Evolutionary conservation across 192 early-diverging fungal genomes (phyloP).

Genomic region (Backusella parvicylindrica): DNA sequence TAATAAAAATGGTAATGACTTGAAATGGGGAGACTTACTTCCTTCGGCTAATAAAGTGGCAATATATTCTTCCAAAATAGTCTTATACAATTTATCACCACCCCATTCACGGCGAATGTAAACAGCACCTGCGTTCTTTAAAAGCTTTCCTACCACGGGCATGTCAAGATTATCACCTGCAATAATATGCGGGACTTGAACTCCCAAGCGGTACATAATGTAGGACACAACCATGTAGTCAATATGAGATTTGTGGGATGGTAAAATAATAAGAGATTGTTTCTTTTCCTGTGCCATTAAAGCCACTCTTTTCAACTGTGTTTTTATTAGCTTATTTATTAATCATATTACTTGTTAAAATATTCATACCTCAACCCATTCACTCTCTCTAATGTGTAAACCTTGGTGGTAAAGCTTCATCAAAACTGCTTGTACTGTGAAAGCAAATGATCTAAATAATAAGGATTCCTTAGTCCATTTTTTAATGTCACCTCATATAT

Average conservation of each 20-base stretch:
- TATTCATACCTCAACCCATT: slow-evolving; percentile 61
- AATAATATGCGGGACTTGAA: slow-evolving; percentile 69
- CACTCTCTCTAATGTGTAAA: slow-evolving; percentile 76
- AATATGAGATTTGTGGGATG: slow-evolving; percentile 85
- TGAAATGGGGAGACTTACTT: slow-evolving; percentile 18
- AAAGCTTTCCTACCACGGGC: slow-evolving; percentile 63
- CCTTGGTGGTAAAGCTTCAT: slow-evolving; percentile 84
- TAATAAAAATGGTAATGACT: not conserved
- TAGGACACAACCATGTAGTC: slow-evolving; percentile 83
- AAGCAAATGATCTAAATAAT: slow-evolving; percentile 58
- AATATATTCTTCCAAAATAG: slow-evolving; percentile 73
- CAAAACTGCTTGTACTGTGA: slow-evolving; percentile 69
- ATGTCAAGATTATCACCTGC: slow-evolving; percentile 85
- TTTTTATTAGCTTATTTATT: not conserved
- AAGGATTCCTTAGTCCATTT: not conserved
- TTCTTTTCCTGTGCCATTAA: slow-evolving; percentile 56
- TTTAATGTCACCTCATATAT: not conserved
- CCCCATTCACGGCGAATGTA: slow-evolving; percentile 81
- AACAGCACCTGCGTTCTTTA: slow-evolving; percentile 71
- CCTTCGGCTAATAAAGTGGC: slow-evolving; percentile 66
- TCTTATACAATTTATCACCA: slow-evolving; percentile 68
- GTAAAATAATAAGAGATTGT: slow-evolving; percentile 73
- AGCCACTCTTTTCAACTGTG: slow-evolving; percentile 52
- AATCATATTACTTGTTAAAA: not conserved
- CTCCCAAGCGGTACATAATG: slow-evolving; percentile 62